Percentiles rank a stretch among this genome's conserved stretches.
These are phyloP conservation scores for Cerrena zonata DNA, from an alignment of 1,284 basidiomycete species.

Conservation along the genomic window DNA sequence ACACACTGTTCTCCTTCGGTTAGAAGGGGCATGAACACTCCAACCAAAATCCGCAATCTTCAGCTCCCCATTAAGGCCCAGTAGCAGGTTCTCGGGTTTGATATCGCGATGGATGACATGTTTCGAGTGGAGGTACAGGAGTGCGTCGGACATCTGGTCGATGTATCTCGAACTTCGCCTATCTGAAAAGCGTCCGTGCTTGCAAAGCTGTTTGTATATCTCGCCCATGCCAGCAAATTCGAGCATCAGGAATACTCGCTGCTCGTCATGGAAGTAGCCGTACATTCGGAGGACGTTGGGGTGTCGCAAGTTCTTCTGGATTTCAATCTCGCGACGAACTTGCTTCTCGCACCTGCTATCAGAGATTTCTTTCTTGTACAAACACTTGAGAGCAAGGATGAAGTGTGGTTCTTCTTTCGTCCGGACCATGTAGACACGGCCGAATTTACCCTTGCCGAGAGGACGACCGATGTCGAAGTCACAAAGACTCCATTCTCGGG, in stretches of 20 bases:
- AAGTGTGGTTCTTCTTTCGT: conserved; percentile 84
- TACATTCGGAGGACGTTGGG: conserved; percentile 92
- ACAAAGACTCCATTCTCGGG: conserved; percentile 78
- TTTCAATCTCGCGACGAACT: conserved; percentile 95
- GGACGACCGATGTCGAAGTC: conserved; percentile 94
- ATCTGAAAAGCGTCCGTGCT: conserved; percentile 82
- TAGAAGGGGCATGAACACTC: conserved; percentile 95
- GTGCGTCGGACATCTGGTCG: conserved; percentile 96
- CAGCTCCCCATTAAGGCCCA: conserved; percentile 93
- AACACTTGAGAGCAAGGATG: conserved; percentile 93
- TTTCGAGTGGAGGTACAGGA: conserved; percentile 88
- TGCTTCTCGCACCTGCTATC: conserved; percentile 87
- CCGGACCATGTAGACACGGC: conserved; percentile 96
- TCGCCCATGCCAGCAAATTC: conserved; percentile 96
- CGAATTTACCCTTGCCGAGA: conserved; percentile 97
- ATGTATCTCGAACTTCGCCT: conserved; percentile 84
- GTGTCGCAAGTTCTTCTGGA: conserved; percentile 95
- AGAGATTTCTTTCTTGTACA: conserved; percentile 95
- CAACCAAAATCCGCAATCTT: conserved; percentile 99
- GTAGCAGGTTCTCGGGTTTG: conserved; percentile 94
- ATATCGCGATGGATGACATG: conserved; percentile 99
- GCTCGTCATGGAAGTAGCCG: conserved; percentile 96
- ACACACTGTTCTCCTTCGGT: conserved; percentile 83
- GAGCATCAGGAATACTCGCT: conserved; percentile 96
- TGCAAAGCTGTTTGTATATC: conserved; percentile 90